Conservation (phyloP, 306 rosid genomes). For the Dicorynia guianensis region DNA sequence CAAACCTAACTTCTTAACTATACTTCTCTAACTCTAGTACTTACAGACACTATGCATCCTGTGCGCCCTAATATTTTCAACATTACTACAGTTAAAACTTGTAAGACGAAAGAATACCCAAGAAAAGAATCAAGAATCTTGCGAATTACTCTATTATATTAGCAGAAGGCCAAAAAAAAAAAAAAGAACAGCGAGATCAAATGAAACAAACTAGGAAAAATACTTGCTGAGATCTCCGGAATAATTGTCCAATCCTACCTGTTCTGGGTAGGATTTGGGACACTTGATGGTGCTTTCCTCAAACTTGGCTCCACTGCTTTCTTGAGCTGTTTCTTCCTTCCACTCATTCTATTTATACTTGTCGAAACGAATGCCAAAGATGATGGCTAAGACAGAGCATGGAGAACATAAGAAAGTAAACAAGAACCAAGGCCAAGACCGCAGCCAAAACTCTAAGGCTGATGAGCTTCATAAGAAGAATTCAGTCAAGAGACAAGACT, state of each 20-base stretch:
- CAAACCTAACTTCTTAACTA: conserved; percentile 11
- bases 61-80: conserved; percentile 7
- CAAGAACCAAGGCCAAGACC: conserved; percentile 49
- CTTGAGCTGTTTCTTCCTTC: conserved; percentile 50
- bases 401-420: conserved; percentile 46
- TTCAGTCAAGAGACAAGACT: conserved; percentile 31
- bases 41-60: conserved; percentile 36
- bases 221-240: background rate
- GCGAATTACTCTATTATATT: background rate
- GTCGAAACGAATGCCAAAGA: conserved; percentile 43
- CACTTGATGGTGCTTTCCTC: conserved; percentile 54
- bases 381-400: conserved; percentile 39
- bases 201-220: conserved; percentile 4
- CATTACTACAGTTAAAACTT: conserved; percentile 10
- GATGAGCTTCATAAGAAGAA: conserved; percentile 48
- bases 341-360: conserved; percentile 19
- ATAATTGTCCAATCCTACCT: conserved; percentile 39
- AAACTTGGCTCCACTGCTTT: conserved; percentile 60
- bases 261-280: conserved; percentile 63
- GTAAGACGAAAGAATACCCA: background rate
- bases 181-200: background rate
- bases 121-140: background rate
- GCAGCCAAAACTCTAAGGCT: conserved; percentile 38
- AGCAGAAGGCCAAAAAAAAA: background rate
- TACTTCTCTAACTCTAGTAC: conserved; percentile 1